Evolutionary conservation across 257 asterid genomes (phyloP).

Genomic region (Capsicum chinense): DNA sequence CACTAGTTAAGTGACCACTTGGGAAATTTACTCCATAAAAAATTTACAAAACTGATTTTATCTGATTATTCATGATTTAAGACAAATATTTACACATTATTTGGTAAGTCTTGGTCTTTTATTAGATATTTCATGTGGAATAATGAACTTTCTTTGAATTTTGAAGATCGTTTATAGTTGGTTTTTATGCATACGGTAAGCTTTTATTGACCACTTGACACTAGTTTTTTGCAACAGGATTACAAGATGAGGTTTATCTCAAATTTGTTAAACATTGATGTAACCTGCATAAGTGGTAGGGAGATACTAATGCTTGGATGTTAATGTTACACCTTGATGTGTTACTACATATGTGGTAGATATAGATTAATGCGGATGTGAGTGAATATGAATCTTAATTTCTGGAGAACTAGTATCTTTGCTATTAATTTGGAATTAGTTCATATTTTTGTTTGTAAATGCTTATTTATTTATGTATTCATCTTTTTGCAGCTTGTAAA

Average conservation of each 20-base stretch:
- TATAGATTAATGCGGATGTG: not conserved
- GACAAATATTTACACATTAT: constrained; percentile 9
- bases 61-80: constrained; percentile 19
- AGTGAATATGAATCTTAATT: constrained; percentile 1
- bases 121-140: not conserved
- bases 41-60: not conserved
- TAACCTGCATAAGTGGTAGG: not conserved
- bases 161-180: not conserved
- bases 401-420: constrained; percentile 20
- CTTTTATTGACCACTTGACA: constrained; percentile 2
- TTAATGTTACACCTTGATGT: constrained; percentile 14
- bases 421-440: constrained; percentile 10
- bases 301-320: constrained; percentile 6
- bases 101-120: not conserved
- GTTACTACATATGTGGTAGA: not conserved
- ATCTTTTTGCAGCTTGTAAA: constrained; percentile 70
- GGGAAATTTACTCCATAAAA: not conserved
- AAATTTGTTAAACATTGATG: constrained; percentile 10
- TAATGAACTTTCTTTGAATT: not conserved
- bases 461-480: constrained; percentile 16
- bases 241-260: not conserved
- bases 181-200: constrained; percentile 1
- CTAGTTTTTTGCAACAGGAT: not conserved
- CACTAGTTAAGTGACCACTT: not conserved
- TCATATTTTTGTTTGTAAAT: constrained; percentile 13